These are phyloP conservation scores for Dissophora ornata DNA, from an alignment of 192 early-diverging fungal genomes.

Conservation along the genomic window DNA sequence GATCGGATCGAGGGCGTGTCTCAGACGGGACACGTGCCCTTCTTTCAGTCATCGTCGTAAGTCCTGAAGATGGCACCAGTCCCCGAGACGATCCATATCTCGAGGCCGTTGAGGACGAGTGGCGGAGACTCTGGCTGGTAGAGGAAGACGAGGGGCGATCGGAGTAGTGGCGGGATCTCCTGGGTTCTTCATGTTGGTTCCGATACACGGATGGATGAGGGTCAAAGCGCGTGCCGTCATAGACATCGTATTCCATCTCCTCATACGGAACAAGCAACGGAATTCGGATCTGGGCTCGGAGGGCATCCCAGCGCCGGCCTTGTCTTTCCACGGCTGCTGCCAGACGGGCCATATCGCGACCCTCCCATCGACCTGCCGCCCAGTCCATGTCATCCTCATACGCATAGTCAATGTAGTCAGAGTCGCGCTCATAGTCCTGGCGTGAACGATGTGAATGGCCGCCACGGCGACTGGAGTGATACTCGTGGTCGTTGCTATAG, in stretches of 20 bases:
- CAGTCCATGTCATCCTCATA: constrained; percentile 48
- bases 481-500: constrained; percentile 2
- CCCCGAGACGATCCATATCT: not conserved
- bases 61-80: not conserved
- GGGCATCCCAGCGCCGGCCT: constrained; percentile 44
- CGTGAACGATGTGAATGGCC: not conserved
- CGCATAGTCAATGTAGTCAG: constrained; percentile 18
- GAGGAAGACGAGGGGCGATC: not conserved
- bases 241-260: constrained; percentile 25
- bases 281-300: constrained; percentile 47
- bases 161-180: constrained; percentile 3
- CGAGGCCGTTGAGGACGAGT: not conserved
- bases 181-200: not conserved
- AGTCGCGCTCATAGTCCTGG: constrained; percentile 14
- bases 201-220: not conserved
- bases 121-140: not conserved
- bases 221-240: constrained; percentile 37
- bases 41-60: too few relatives aligned
- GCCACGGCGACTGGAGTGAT: not conserved
- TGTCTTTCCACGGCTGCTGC: constrained; percentile 46
- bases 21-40: not conserved
- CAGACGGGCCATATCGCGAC: constrained; percentile 48
- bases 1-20: not conserved
- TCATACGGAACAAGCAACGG: constrained; percentile 33
- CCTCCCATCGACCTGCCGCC: constrained; percentile 40